These are phyloP conservation scores for Candida awuae DNA, from an alignment of 805 yeast species.

Conservation along the genomic window DNA sequence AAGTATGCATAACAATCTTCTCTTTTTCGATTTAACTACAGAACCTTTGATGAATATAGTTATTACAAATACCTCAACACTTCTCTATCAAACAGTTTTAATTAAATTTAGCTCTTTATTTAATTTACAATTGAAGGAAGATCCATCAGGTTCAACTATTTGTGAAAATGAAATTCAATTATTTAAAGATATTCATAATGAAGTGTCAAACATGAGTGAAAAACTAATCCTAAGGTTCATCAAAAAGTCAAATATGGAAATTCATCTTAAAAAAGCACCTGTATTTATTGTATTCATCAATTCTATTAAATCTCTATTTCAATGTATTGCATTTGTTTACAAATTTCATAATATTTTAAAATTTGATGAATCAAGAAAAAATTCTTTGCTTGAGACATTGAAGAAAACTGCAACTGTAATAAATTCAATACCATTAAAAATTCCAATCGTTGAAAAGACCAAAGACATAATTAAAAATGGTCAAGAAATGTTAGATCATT, in stretches of 20 bases:
- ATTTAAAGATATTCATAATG: slow-evolving; percentile 17
- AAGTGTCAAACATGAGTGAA: slow-evolving; percentile 17
- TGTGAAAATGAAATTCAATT: slow-evolving; percentile 16
- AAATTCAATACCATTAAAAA: slow-evolving; percentile 5
- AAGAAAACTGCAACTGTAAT: slow-evolving; percentile 5
- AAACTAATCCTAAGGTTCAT: slow-evolving; percentile 16
- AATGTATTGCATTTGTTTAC: slow-evolving; percentile 19
- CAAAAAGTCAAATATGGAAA: slow-evolving; percentile 13
- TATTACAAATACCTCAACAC: slow-evolving; percentile 20
- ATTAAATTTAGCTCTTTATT: slow-evolving; percentile 22
- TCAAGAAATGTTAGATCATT: slow-evolving; percentile 13
- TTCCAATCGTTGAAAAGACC: slow-evolving; percentile 14
- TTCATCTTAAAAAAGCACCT: slow-evolving; percentile 16
- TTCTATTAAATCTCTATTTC: slow-evolving; percentile 23
- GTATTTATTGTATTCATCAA: slow-evolving; percentile 22
- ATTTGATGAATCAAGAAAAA: slow-evolving; percentile 6
- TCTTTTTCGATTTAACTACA: slow-evolving; percentile 22
- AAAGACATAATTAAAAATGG: slow-evolving; percentile 15
- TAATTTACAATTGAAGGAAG: slow-evolving; percentile 12
- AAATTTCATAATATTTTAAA: slow-evolving; percentile 15
- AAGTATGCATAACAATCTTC: slow-evolving; percentile 22
- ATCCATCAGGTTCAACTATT: slow-evolving; percentile 12
- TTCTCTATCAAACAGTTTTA: slow-evolving; percentile 24
- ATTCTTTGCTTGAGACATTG: slow-evolving; percentile 9
- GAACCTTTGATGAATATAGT: slow-evolving; percentile 21